Base-by-base conservation (phyloP, 2,329 filamentous ascomycete species). In the Neospermospora avenae region DNA sequence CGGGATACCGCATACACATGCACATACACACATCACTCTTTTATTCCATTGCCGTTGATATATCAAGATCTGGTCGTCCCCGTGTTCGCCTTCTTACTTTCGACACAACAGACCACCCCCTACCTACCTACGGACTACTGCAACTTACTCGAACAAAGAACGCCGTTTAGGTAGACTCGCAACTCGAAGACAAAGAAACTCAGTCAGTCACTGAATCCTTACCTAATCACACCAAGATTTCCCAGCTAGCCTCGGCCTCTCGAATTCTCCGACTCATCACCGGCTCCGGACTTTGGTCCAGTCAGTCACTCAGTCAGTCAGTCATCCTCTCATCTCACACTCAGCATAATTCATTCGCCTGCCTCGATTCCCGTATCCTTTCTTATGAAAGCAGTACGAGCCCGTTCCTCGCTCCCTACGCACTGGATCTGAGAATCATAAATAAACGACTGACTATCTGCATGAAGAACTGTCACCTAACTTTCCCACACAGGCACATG, bases 401-500 rank as follows among this genome's bases (percentile, higher is more conserved):
- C 31, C 31, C 46, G 46, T 28, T 20, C 46, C 31, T 49, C 31
- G 20, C 46, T 34, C 20, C 28, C 18, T 6, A 7, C 41, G 10
- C 41, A 8, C 14, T 28, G 13, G 46, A 13, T 46, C 22, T n/a
- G n/a, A n/a, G 22, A 20, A 22, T 3, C n/a, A 28, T 16, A 28
- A 7, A 18, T 25, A n/a, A 31, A n/a, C n/a, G n/a, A n/a, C n/a
- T n/a, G n/a, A n/a, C n/a, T n/a, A n/a, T n/a, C 45, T 25, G 45
- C 14, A 20, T 49, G 16, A 8, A 34, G 7, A 49, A 49, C 46
- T 20, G 46, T 49, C 46, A 49, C 46, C 28, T 20, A 49, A 49
- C 46, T 20, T 8, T 49, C 28, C 14, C 28, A 22, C 31, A 16
- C n/a, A 45, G 48, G 48, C 59, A 61, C 59, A 46, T 61, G 59